phyloP scores from a whole-genome alignment of 208 protist species.

The Wallacemonas collosoma region DNA sequence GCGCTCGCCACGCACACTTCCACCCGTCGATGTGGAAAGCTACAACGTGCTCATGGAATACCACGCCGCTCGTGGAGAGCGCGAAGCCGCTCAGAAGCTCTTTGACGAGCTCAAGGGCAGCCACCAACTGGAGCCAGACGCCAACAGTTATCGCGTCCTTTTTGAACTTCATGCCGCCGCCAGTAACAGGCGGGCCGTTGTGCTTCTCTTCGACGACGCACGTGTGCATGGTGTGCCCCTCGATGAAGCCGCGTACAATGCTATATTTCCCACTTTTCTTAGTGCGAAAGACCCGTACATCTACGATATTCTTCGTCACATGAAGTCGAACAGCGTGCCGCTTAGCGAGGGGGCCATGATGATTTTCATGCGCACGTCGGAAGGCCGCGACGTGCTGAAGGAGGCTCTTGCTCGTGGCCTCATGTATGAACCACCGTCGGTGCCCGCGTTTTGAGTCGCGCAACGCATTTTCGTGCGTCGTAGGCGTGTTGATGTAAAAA shows the following conservation, averaged over 20 bases:
- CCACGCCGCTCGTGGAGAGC: slow-evolving; percentile 41
- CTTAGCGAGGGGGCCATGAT: slow-evolving; percentile 66
- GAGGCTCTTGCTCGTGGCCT: slow-evolving; percentile 42
- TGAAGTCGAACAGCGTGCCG: slow-evolving; percentile 66
- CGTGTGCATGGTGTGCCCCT: slow-evolving; percentile 62
- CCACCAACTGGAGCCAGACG: slow-evolving; percentile 52
- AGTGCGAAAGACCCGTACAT: slow-evolving; percentile 42
- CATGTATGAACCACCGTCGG: slow-evolving; percentile 36
- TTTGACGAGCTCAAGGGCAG: slow-evolving; percentile 67
- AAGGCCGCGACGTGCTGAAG: slow-evolving; percentile 50
- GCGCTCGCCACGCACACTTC: slow-evolving; percentile 1
- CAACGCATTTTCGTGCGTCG: too few relatives aligned
- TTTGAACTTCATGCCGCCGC: slow-evolving; percentile 51
- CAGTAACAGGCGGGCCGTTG: slow-evolving; percentile 34
- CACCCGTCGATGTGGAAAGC: slow-evolving; percentile 45
- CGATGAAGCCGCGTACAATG: slow-evolving; percentile 77
- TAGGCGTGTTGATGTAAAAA: neutral
- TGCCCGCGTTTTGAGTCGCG: slow-evolving; percentile 6
- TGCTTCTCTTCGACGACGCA: slow-evolving; percentile 75
- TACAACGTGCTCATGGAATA: slow-evolving; percentile 71
- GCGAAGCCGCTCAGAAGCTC: slow-evolving; percentile 49
- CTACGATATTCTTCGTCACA: slow-evolving; percentile 81
- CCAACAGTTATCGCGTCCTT: slow-evolving; percentile 62
- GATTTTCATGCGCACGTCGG: slow-evolving; percentile 61
- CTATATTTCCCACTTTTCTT: slow-evolving; percentile 69